Conservation (phyloP, 192 early-diverging fungal genomes). For the Diversispora epigaea region DNA sequence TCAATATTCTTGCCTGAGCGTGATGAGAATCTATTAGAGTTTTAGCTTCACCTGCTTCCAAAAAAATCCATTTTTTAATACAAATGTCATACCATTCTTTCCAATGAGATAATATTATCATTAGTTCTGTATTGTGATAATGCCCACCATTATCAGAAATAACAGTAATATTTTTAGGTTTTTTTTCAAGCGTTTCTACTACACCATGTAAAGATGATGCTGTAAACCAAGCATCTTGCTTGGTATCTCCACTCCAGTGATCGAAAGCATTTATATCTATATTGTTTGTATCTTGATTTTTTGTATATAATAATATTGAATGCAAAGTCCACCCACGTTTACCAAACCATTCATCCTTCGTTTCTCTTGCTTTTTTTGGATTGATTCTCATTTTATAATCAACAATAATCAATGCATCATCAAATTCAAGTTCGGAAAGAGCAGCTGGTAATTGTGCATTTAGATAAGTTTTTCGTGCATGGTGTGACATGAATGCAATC, state of each 20-base stretch:
- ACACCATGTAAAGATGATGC: background rate
- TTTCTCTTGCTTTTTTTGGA: background rate
- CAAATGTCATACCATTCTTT: background rate
- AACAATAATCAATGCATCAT: background rate
- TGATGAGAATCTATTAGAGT: background rate
- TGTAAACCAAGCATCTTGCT: background rate
- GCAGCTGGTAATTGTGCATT: background rate
- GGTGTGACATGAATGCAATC: background rate
- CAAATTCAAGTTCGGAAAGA: background rate
- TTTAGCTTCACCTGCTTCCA: conserved; percentile 2
- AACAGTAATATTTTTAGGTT: background rate
- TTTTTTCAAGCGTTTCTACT: background rate
- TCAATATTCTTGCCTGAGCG: too few species aligned
- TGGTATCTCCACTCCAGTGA: background rate
- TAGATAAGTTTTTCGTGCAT: background rate
- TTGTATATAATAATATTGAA: conserved; percentile 5
- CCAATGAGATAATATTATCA: background rate
- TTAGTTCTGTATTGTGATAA: conserved; percentile 11
- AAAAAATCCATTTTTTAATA: conserved; percentile 2
- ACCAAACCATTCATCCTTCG: conserved; percentile 8
- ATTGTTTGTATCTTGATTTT: background rate
- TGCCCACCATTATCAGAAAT: conserved; percentile 10
- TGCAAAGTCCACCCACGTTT: background rate
- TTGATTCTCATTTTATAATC: conserved; percentile 17
- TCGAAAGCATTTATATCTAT: background rate